Base-by-base conservation (phyloP, 2,329 filamentous ascomycete genomes). In the Sarocladium oryzae region DNA sequence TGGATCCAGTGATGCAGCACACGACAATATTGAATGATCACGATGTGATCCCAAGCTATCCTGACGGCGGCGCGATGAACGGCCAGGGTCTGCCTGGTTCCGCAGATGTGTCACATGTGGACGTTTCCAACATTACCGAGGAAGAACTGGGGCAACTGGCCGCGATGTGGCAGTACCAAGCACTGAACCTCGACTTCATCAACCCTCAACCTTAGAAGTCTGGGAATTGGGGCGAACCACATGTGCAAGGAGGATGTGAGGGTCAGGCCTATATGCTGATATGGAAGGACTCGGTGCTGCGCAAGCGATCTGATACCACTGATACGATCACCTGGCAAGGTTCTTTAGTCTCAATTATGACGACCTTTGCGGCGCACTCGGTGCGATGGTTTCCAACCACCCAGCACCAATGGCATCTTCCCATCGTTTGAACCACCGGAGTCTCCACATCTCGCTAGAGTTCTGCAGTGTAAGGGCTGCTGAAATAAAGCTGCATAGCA, bases 111-210 rank as follows among this genome's bases (percentile, higher is more conserved):
- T 26, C 28, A 20, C 7, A 11, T n/a, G 9, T 48, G 26, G 43
- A 48, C 20, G 10, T 32, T 32, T 30, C 26, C 7, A n/a, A 24
- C 5, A 48, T 48, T 26, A 48, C 43, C 4, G 26, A 48, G 28
- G 43, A 48, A 20, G 43, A 48, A 16, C 24, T 49, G 4, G 46
- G 33, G 11, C 30, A 49, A 10, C 16, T 49, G 32, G 18, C 18
- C 11, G 30, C 46, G 21, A 10, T 26, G n/a, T 49, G 46, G 46
- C 46, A 36, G 10, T 49, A 49, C 15, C 30, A 18, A 20, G 23
- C 46, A n/a, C 11, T 49, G 30, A 49, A 49, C 32, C 28, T 37
- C 18, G 46, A 49, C 32, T 49, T 26, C 33, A 49, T 37, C 30
- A 49, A 49, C 20, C 32, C 46, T 10, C 24, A 49, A 16, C 43